A percentile compares a stretch with the other conserved stretches of the same genome.
phyloP scores from a whole-genome alignment of 2,329 filamentous ascomycete species.

The Botryotinia calthae region DNA sequence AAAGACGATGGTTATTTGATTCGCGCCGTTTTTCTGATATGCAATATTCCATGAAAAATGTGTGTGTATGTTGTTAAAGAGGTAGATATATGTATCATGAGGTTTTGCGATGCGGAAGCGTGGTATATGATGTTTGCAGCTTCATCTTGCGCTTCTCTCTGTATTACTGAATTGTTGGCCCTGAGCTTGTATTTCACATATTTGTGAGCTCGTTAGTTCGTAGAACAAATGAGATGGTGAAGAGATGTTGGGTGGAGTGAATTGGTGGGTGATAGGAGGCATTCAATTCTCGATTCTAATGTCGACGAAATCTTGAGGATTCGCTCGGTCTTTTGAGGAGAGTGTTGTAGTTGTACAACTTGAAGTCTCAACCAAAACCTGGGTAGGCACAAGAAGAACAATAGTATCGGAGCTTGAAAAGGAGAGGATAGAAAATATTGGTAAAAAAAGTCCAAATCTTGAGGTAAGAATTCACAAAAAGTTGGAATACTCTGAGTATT shows the following conservation, averaged over 20 bases:
- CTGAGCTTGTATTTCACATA: not conserved
- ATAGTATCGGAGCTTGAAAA: not conserved
- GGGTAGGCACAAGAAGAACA: too few species aligned
- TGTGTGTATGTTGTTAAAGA: not conserved
- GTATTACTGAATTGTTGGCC: too few species aligned
- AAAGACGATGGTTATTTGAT: not conserved
- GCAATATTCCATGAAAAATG: too few species aligned
- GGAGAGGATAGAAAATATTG: not conserved
- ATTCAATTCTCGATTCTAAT: not conserved
- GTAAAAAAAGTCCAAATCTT: not conserved
- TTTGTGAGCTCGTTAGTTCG: not conserved
- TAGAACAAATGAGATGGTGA: not conserved
- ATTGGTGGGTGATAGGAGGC: not conserved
- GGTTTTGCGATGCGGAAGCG: not conserved
- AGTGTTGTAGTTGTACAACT: not conserved
- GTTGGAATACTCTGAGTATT: not conserved
- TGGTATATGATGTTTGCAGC: not conserved
- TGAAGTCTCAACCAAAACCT: not conserved
- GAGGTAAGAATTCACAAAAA: not conserved
- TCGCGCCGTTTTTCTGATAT: not conserved
- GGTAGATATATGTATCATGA: not conserved
- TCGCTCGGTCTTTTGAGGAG: not conserved
- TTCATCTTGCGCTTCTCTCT: too few species aligned
- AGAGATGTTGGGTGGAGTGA: not conserved
- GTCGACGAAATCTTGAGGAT: not conserved